Conservation (phyloP, 768 basidiomycete species). For the Xerocomellus dryophilus region DNA sequence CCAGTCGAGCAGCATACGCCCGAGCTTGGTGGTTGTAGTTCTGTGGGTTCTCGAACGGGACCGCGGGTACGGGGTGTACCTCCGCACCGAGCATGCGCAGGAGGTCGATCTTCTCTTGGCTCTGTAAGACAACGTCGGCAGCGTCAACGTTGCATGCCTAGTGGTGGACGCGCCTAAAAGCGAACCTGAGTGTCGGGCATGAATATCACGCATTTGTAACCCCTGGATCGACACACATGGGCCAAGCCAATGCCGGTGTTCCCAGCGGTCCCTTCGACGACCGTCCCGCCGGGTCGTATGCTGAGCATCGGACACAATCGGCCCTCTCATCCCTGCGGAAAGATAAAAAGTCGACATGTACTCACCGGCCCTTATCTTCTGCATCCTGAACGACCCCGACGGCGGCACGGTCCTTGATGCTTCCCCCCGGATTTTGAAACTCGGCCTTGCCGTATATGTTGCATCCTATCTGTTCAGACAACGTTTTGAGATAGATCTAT, state of each 20-base stretch:
- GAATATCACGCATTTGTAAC: conserved; percentile 98
- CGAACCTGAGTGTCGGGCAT: conserved; percentile 92
- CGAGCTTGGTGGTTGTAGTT: conserved; percentile 99
- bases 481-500: conserved; percentile 77
- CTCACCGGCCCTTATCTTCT: conserved; percentile 77
- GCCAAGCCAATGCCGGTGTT: conserved; percentile 97
- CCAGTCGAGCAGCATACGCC: conserved; percentile 68
- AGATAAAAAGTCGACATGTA: conserved; percentile 11
- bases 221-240: conserved; percentile 87
- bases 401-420: conserved; percentile 96
- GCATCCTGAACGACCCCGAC: conserved; percentile 84
- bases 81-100: conserved; percentile 97
- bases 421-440: conserved; percentile 97
- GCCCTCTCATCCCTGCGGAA: background rate
- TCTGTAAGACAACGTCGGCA: conserved; percentile 44
- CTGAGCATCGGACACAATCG: conserved; percentile 34
- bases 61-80: conserved; percentile 93
- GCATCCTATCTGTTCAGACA: conserved; percentile 81
- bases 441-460: conserved; percentile 95
- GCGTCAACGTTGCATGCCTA: background rate
- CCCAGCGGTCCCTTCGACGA: conserved; percentile 97
- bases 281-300: conserved; percentile 88
- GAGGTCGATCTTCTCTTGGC: conserved; percentile 98
- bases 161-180: background rate
- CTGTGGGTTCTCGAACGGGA: conserved; percentile 88